phyloP scores from a whole-genome alignment of 768 basidiomycete genomes.

The Termitomyces sp. region DNA sequence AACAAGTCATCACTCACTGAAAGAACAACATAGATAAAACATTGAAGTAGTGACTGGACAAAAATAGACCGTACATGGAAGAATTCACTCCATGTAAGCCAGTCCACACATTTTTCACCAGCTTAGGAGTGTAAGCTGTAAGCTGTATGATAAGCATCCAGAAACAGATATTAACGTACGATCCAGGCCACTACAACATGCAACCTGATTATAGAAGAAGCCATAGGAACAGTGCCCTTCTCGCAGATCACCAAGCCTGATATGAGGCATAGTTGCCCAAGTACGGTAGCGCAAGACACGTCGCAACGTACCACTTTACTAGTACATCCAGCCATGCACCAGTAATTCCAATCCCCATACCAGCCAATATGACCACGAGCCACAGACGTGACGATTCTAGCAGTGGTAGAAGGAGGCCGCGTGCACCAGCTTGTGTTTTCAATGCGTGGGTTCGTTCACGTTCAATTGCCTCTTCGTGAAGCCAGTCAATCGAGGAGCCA shows the following conservation, averaged over 20 bases:
- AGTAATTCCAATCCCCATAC: conserved; percentile 59
- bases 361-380: conserved; percentile 64
- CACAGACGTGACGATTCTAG: conserved; percentile 57
- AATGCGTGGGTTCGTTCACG: conserved; percentile 48
- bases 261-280: conserved; percentile 1
- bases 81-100: conserved; percentile 65
- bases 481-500: conserved; percentile 64
- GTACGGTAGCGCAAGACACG: background rate
- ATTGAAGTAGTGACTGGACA: conserved; percentile 57
- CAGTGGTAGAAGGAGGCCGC: conserved; percentile 49
- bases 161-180: conserved; percentile 30
- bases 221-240: conserved; percentile 65
- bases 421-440: conserved; percentile 46
- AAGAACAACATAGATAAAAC: conserved; percentile 56
- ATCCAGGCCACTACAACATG: conserved; percentile 66
- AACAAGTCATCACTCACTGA: conserved; percentile 40
- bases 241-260: conserved; percentile 63
- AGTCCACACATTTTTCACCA: conserved; percentile 61
- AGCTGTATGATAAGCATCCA: background rate
- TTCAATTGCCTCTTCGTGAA: conserved; percentile 59
- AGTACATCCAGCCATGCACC: conserved; percentile 73
- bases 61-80: conserved; percentile 49
- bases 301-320: conserved; percentile 55
- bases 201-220: conserved; percentile 67
- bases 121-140: conserved; percentile 30